These are phyloP conservation scores for Umbelopsis sp. DNA, from an alignment of 371 early-diverging fungal genomes.

Conservation along the genomic window DNA sequence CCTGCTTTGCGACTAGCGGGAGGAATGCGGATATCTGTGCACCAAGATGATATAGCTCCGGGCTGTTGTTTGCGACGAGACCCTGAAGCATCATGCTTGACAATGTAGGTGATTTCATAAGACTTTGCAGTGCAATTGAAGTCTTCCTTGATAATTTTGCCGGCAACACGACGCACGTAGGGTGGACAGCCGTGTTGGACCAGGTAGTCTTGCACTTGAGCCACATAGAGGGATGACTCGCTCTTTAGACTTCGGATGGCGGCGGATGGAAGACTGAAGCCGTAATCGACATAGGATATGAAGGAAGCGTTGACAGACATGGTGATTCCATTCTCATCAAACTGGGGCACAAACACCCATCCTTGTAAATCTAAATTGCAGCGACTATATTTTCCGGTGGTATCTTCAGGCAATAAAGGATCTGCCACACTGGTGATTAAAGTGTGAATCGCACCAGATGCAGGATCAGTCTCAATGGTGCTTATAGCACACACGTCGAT, in stretches of 20 bases:
- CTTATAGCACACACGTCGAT: conserved; percentile 54
- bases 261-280: conserved; percentile 50
- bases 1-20: conserved; percentile 43
- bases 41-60: conserved; percentile 27
- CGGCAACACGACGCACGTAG: conserved; percentile 51
- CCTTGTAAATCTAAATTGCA: conserved; percentile 60
- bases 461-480: conserved; percentile 59
- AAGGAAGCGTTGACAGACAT: conserved; percentile 51
- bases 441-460: conserved; percentile 55
- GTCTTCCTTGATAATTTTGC: conserved; percentile 36
- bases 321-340: conserved; percentile 46
- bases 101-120: conserved; percentile 38
- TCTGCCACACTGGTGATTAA: conserved; percentile 63
- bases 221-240: conserved; percentile 49
- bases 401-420: conserved; percentile 51
- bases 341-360: conserved; percentile 56
- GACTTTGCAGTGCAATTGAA: conserved; percentile 35
- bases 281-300: conserved; percentile 63
- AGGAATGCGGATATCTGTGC: conserved; percentile 49
- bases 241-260: conserved; percentile 50
- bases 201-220: conserved; percentile 50
- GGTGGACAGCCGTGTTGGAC: conserved; percentile 58
- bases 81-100: conserved; percentile 44
- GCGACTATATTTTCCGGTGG: conserved; percentile 42
- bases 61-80: conserved; percentile 21